These are phyloP conservation scores for Trichosporon faecale DNA, from an alignment of 1,284 basidiomycete species.

Conservation along the genomic window DNA sequence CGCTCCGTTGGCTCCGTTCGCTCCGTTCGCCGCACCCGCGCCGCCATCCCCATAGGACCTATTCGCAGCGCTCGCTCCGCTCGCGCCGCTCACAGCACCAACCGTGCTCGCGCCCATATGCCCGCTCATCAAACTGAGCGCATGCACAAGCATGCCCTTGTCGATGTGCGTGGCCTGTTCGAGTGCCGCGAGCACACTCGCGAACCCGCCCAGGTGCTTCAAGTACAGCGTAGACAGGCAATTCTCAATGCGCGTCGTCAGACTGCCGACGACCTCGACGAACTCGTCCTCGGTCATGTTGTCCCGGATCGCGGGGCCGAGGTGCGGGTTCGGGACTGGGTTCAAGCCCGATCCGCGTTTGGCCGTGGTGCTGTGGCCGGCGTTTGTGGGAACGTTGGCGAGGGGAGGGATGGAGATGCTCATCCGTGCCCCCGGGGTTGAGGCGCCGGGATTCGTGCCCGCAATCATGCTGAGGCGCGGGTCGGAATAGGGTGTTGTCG, in stretches of 20 bases:
- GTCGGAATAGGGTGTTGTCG: background rate
- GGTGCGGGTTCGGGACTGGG: constrained; percentile 29
- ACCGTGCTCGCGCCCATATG: constrained; percentile 19
- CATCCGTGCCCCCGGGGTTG: constrained; percentile 12
- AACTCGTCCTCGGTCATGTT: constrained; percentile 74
- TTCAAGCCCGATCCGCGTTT: background rate
- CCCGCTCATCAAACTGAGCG: constrained; percentile 42
- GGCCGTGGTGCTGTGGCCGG: background rate
- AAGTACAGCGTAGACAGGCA: constrained; percentile 62
- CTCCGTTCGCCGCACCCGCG: no score
- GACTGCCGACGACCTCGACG: constrained; percentile 67
- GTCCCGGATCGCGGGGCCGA: constrained; percentile 70
- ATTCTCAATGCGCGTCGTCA: constrained; percentile 76
- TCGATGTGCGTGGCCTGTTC: constrained; percentile 47
- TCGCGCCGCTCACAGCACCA: no score
- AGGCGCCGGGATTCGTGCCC: background rate
- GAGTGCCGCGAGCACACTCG: constrained; percentile 49
- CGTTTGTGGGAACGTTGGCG: no score
- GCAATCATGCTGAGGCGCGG: background rate
- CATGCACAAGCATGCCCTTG: constrained; percentile 38
- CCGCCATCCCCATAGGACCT: no score
- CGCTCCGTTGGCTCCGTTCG: no score
- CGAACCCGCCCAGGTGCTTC: constrained; percentile 51
- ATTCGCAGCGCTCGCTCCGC: no score
- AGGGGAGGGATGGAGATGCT: background rate